Evolutionary conservation across 768 basidiomycete genomes (phyloP), one percentile per base, ranked within the genome.

Genomic region (Tricholoma bakamatsutake): DNA sequence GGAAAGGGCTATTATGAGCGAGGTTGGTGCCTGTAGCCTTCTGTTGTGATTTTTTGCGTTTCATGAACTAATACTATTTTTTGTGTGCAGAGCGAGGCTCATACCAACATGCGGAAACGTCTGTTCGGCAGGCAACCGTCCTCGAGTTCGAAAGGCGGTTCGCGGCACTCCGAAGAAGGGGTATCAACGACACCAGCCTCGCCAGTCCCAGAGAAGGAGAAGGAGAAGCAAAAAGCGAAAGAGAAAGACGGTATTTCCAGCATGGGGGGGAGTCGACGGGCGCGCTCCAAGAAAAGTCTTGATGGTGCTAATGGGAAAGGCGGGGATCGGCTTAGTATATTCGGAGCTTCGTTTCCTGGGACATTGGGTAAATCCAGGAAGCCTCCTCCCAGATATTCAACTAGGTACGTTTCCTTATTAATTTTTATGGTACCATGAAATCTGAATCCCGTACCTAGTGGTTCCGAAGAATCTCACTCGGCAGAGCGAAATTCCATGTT

Each of bases 321-420:
- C 11, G 63, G 73, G 4, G 87, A 89, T 40, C 74, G 90, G n/a
- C 68, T 90, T 57, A 93, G 92, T 63, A 84, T 96, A 63, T 96
- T 97, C 64, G 90, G 89, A 12, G 79, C 76, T 17, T 69, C 82
- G 3, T 83, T 91, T 58, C 70, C 73, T 10, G 79, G 82, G 0
- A 73, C 84, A 5, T 64, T 90, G 53, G 81, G 84, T 28, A 87
- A 86, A 67, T 72, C 75, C 39, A 73, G 93, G 60, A 95, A 97
- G 67, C 93, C 93, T 0, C 79, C 92, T 0, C 92, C 91, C 15
- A 81, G 81, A 68, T 84, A 84, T 60, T 80, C 84, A 21, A 31
- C 46, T 5, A 63, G 73, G 87, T 87, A 65, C 63, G 85, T 76
- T 17, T 9, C 31, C 47, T 59, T 62, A 55, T 52, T n/a, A n/a